Base-by-base conservation (phyloP, 2,329 filamentous ascomycete genomes). In the Penicillium fuscoglaucum region DNA sequence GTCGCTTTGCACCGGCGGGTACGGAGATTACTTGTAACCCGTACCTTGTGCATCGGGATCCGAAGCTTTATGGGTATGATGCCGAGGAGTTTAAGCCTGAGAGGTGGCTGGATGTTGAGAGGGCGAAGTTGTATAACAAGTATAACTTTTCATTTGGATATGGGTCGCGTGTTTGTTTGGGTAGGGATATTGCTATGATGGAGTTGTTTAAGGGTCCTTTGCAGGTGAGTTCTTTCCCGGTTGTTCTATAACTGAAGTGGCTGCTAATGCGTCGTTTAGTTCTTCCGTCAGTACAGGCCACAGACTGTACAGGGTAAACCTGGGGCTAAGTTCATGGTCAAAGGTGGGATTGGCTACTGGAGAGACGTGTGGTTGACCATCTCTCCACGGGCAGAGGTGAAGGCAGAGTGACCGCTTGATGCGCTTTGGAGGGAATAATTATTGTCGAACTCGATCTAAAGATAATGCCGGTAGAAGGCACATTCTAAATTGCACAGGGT, bases 141-240 rank as follows among this genome's bases (percentile, higher is more conserved):
- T 80, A 80, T 55, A 79, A 76, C 57, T 76, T 84, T 67, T 72
- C 71, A 0, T 84, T 83, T 57, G 82, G 81, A 0, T 81, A 81
- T 68, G 82, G 82, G 0, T 66, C 79, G 0, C 70, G 79, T 12
- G 71, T 78, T 13, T 83, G 81, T 56, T 63, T 83, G 44, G 82
- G 82, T 0, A 77, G 75, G 58, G 76, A 81, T 44, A 80, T 84
- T 58, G 82, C 80, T 1, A 74, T 79, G 65, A 81, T 83, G 79
- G 82, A 84, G 70, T 63, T 83, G 52, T 82, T 76, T 66, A 83
- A 84, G 72, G 70, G 67, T 7, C 71, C 71, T 10, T 55, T 73
- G 41, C 70, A 71, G 69, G 71, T 72, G 59, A 59, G 61, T 51
- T 56, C 4, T 28, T 26, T 44, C 39, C n/a, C 28, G 9, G 3